Evolutionary conservation across 129 eudicot species (phyloP), one percentile per base, ranked within the genome.

Genomic region (Lonicera japonica): DNA sequence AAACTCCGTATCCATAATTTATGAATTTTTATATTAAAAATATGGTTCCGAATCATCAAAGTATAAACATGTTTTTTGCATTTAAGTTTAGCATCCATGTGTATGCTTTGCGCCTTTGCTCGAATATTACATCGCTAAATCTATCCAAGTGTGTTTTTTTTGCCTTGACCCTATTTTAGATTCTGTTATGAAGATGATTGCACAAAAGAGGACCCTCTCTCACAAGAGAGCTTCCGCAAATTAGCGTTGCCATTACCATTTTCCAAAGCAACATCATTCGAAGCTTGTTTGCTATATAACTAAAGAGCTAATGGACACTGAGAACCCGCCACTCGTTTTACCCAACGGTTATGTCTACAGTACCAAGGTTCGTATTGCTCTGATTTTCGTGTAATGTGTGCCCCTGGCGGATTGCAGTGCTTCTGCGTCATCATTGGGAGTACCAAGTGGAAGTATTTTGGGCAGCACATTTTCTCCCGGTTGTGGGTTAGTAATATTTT

Each of bases 271-370:
- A 71, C 99, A 94, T 74, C 99, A 94, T 68, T 94, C 99, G 2
- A 94, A 94, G 72, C 99, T 94, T 65, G 99, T 94, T 17, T 94
- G 99, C 70, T 85, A 78, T 77, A 85, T 94, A 68, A 94, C 83
- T 17, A 94, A 94, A 83, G 99, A 94, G 70, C 69, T 85, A 6
- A 94, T 94, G 99, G 99, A 94, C 69, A 88, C 99, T 20, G 99
- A 94, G 74, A 88, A 94, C 70, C 99, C 96, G 3, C 99, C 99
- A 40, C 87, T 94, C 40, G 99, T 94, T 62, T 69, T 94, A 64
- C 96, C 99, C 0, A 94, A 94, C 58, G 99, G 99, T 72, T 79
- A 88, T 56, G 99, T 94, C 60, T 94, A 94, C 82, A 94, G 99
- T 81, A 88, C 89, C 8, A 94, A 94, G 99, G 99, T 94, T 29